Conservation (phyloP, 345 rosid genomes). For the Tarenaya hassleriana region DNA sequence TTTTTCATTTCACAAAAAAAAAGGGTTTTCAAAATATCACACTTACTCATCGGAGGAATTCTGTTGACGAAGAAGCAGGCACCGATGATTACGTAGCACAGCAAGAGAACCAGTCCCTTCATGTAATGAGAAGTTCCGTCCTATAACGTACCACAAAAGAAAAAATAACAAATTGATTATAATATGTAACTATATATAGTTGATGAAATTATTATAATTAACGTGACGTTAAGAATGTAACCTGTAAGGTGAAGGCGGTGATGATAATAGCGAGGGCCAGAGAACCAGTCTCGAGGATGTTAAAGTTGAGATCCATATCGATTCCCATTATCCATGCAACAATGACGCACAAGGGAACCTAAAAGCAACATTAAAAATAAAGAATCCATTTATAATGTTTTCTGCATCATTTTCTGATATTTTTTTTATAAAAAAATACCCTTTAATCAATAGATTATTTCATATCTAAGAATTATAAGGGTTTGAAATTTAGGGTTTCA, state of each 20-base stretch:
- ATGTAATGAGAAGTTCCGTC: slow-evolving; percentile 93
- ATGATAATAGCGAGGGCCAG: slow-evolving; percentile 60
- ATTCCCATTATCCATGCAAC: slow-evolving; percentile 73
- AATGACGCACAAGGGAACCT: slow-evolving; percentile 69
- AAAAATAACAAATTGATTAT: background rate
- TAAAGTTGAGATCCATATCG: slow-evolving; percentile 79
- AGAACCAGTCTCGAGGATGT: slow-evolving; percentile 70
- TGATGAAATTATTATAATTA: background rate
- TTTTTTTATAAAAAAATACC: too few relatives aligned
- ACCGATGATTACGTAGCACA: slow-evolving; percentile 67
- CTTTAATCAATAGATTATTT: too few relatives aligned
- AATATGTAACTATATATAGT: background rate
- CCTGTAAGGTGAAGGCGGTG: slow-evolving; percentile 81
- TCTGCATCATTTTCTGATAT: too few relatives aligned
- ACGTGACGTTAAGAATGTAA: too few relatives aligned
- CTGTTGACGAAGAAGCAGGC: slow-evolving; percentile 65
- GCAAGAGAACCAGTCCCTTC: slow-evolving; percentile 64
- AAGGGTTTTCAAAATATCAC: too few relatives aligned
- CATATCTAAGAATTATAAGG: too few relatives aligned
- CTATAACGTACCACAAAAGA: slow-evolving; percentile 28
- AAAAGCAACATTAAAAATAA: too few relatives aligned
- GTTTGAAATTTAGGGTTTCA: too few relatives aligned
- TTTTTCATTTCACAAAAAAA: too few relatives aligned
- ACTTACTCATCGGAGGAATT: slow-evolving; percentile 48
- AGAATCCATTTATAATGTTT: background rate